phyloP scores from a whole-genome alignment of 257 asterid species.

The Nicotiana obtusifolia region DNA sequence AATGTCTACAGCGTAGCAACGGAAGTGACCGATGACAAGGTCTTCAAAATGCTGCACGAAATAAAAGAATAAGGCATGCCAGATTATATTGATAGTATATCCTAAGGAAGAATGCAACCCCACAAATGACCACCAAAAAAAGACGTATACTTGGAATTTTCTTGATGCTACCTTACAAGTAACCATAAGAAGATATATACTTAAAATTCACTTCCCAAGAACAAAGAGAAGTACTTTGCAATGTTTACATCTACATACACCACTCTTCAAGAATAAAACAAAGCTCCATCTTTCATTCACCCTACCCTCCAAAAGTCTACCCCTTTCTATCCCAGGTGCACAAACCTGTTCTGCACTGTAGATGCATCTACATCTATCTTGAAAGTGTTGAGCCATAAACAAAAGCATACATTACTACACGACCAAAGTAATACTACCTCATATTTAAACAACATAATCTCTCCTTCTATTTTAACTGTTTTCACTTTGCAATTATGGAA shows the following conservation, averaged over 20 bases:
- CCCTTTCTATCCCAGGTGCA: too few relatives aligned
- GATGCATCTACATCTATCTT: too few relatives aligned
- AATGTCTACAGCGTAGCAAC: constrained; percentile 28
- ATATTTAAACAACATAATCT: too few relatives aligned
- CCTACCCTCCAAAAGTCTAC: too few relatives aligned
- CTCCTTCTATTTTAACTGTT: too few relatives aligned
- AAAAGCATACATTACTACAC: too few relatives aligned
- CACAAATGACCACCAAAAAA: background rate
- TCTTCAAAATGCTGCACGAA: constrained; percentile 46
- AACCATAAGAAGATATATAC: background rate
- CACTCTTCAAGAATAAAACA: too few relatives aligned
- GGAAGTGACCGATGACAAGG: constrained; percentile 44
- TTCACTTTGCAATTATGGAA: too few relatives aligned
- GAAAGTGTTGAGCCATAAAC: too few relatives aligned
- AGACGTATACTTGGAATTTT: background rate
- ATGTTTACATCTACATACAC: background rate
- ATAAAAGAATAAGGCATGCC: background rate
- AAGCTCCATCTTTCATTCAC: too few relatives aligned
- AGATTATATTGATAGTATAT: background rate
- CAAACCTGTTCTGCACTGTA: too few relatives aligned
- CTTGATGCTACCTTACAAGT: background rate
- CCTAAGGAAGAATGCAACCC: background rate
- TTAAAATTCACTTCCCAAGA: background rate
- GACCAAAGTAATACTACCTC: too few relatives aligned
- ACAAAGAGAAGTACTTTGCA: background rate